A percentile compares a stretch with the other conserved stretches of the same genome.
phyloP scores from a whole-genome alignment of 176 grass and related monocot species.

The Otatea glauca region DNA sequence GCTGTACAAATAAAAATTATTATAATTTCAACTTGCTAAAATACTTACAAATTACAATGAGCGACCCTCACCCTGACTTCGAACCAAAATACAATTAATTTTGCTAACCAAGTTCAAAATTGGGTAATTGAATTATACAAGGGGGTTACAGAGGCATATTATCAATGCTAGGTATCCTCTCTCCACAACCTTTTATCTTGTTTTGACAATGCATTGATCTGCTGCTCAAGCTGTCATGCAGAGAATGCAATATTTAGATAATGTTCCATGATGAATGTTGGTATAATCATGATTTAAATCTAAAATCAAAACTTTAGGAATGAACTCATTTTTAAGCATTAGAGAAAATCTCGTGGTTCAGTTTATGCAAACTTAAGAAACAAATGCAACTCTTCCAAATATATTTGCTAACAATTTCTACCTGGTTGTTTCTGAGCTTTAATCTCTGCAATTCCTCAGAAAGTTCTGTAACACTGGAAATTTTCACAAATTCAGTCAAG shows the following conservation, averaged over 20 bases:
- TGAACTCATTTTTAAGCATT: conserved; percentile 6
- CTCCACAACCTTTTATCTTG: conserved; percentile 49
- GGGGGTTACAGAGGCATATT: neutral
- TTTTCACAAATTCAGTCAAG: conserved; percentile 34
- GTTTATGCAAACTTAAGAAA: neutral
- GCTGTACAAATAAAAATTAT: conserved; percentile 52
- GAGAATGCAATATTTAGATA: conserved; percentile 8
- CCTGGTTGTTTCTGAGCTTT: conserved; percentile 73
- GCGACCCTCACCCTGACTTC: conserved; percentile 13
- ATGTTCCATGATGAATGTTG: neutral
- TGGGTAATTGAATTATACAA: conserved; percentile 56
- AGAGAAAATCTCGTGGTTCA: neutral
- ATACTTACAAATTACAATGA: conserved; percentile 58
- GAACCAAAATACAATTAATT: conserved; percentile 45
- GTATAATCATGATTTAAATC: neutral
- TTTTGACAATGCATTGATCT: conserved; percentile 65
- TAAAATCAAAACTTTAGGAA: neutral
- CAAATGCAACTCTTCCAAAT: conserved; percentile 33
- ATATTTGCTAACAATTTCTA: conserved; percentile 21
- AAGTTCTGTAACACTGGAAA: conserved; percentile 67
- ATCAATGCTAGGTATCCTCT: conserved; percentile 38
- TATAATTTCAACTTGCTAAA: conserved; percentile 49
- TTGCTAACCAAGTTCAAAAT: conserved; percentile 53
- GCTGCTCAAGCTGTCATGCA: conserved; percentile 66
- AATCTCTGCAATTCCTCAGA: conserved; percentile 68